Conservation (phyloP, 768 basidiomycete species). For the Rhodotorula babjevae region DNA sequence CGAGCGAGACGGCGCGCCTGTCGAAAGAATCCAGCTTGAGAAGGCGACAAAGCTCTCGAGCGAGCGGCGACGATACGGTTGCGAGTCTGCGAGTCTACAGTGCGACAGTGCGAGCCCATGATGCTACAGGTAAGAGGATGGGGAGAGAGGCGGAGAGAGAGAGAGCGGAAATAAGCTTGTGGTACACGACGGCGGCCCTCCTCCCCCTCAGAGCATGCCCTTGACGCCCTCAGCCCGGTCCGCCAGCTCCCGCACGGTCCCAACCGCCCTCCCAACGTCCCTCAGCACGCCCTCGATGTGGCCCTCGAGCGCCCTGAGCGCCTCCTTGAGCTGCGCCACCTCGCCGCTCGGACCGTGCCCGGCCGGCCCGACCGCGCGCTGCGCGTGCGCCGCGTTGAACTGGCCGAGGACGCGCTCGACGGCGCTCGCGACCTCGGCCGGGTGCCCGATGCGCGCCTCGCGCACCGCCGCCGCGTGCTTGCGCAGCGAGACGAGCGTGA, state of each 20-base stretch:
- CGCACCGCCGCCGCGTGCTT: constrained; percentile 11
- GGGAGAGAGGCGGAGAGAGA: too few relatives aligned
- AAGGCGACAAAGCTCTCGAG: too few relatives aligned
- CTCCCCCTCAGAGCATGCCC: background rate
- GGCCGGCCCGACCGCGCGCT: background rate
- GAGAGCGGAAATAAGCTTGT: background rate
- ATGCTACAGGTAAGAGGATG: too few relatives aligned
- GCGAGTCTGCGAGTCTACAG: too few relatives aligned
- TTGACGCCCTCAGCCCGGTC: constrained; percentile 13
- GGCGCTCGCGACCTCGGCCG: constrained; percentile 20
- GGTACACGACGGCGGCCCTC: background rate
- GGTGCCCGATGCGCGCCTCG: constrained; percentile 10
- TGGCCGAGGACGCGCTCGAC: constrained; percentile 21
- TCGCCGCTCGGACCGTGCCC: background rate
- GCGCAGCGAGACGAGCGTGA: constrained; percentile 53
- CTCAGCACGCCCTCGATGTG: background rate
- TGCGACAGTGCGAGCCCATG: too few relatives aligned
- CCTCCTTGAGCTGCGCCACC: background rate
- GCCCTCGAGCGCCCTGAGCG: constrained; percentile 5
- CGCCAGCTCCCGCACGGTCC: constrained; percentile 4
- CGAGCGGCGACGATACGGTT: too few relatives aligned
- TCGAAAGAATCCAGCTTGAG: too few relatives aligned
- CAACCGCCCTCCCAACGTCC: background rate
- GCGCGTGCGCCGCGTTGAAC: constrained; percentile 23
- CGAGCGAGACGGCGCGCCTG: too few relatives aligned